Evolutionary conservation across 441 rosid genomes (phyloP), one percentile per base, ranked within the genome.

Genomic region (Jatropha multifida): DNA sequence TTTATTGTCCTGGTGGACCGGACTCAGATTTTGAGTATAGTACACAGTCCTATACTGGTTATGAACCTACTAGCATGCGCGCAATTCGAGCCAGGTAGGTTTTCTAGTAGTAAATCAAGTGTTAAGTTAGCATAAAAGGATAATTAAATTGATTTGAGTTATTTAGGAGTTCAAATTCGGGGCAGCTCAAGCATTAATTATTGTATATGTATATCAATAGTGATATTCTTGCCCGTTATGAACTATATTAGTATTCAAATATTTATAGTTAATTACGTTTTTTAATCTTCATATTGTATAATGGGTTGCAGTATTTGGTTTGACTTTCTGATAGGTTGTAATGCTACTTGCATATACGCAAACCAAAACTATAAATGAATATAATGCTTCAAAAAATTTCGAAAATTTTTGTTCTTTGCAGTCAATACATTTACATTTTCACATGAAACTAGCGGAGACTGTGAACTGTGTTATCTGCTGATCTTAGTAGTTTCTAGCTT

Each of bases 21-120:
- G 99, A 96, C 76, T 96, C 99, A 7, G 99, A 94, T 79, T 96
- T 96, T 68, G 99, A 96, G 89, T 96, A 96, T 68, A 96, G 98
- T 79, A 96, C 99, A 37, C 99, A 96, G 91, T 94, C 98, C 14
- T 96, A 96, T 73, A 96, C 98, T 72, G 98, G 99, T 17, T 96
- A 96, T 38, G 99, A 96, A 84, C 99, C 99, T 2, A 96, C 99
- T 9, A 96, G 98, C 74, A 96, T 96, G 99, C 94, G 98, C 55
- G 98, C 99, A 10, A 96, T 96, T 85, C 91, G 99, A 74, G 98
- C 99, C 65, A 96, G 99, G 99, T 95, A 74, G 69, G 75, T 42
- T 72, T 1, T 71, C 62, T 37, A 11, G 37, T n/a, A 13, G 59
- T 61, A 13, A 51, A n/a, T 49, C 26, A 42, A 46, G 7, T 46